Evolutionary conservation across 441 rosid species (phyloP).

Genomic region (Sinapis alba): DNA sequence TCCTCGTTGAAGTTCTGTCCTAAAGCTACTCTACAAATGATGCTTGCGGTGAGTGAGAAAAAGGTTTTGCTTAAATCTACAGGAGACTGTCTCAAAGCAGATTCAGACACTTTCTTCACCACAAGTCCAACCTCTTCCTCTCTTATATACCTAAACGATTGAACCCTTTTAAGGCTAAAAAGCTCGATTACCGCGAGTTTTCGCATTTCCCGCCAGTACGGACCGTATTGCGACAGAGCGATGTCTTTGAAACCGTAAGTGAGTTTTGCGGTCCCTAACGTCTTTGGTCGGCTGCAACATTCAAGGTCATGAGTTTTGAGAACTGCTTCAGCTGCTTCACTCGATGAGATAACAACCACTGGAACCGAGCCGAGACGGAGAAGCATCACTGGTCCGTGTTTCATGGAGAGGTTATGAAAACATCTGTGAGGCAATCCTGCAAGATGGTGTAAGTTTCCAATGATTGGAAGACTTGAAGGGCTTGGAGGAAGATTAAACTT

Average conservation of each 20-base stretch:
- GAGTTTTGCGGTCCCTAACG: neutral
- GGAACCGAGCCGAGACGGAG: slow-evolving; percentile 43
- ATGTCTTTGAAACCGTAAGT: slow-evolving; percentile 16
- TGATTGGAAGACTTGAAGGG: slow-evolving; percentile 56
- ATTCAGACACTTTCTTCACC: slow-evolving; percentile 17
- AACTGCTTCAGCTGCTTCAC: slow-evolving; percentile 26
- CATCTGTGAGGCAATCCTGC: slow-evolving; percentile 44
- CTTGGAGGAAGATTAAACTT: slow-evolving; percentile 45
- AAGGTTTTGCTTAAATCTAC: slow-evolving; percentile 16
- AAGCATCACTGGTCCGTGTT: slow-evolving; percentile 50
- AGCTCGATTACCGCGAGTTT: slow-evolving; percentile 22
- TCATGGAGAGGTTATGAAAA: slow-evolving; percentile 39
- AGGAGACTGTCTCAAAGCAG: slow-evolving; percentile 5
- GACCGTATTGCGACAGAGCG: neutral
- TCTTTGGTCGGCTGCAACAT: slow-evolving; percentile 16
- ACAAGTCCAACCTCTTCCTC: slow-evolving; percentile 11
- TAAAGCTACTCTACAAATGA: slow-evolving; percentile 22
- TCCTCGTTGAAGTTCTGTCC: slow-evolving; percentile 22
- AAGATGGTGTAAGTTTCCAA: slow-evolving; percentile 59
- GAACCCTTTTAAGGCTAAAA: slow-evolving; percentile 16
- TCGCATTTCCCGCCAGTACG: slow-evolving; percentile 25
- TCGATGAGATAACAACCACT: slow-evolving; percentile 39
- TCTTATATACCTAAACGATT: slow-evolving; percentile 25
- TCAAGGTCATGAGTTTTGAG: slow-evolving; percentile 13
- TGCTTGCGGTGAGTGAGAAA: slow-evolving; percentile 18